Conservation (phyloP, 495 filamentous ascomycete genomes). For the Penicillium argentinense region DNA sequence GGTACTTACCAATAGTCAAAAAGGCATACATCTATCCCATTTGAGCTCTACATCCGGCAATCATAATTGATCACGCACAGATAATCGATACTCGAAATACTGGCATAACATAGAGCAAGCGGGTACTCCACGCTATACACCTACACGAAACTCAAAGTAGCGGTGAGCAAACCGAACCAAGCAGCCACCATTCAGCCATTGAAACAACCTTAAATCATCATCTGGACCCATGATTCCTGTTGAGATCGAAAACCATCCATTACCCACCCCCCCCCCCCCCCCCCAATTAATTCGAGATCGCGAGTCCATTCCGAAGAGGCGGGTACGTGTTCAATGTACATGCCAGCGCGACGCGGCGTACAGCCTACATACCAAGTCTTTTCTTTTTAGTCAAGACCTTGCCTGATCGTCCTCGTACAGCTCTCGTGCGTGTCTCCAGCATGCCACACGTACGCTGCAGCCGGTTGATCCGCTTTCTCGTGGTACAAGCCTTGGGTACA, state of each 20-base stretch:
- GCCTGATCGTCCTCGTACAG: conserved; percentile 1
- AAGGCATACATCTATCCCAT: too few relatives aligned
- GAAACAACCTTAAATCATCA: too few relatives aligned
- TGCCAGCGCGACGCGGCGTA: background rate
- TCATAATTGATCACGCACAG: too few relatives aligned
- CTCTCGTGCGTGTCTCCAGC: conserved; percentile 1
- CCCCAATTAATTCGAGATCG: too few relatives aligned
- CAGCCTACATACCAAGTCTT: background rate
- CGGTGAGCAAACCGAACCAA: background rate
- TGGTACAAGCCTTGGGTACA: conserved; percentile 20
- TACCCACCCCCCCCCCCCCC: too few relatives aligned
- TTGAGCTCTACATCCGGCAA: too few relatives aligned
- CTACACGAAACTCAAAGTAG: background rate
- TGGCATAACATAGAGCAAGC: too few relatives aligned
- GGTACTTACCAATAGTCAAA: too few relatives aligned
- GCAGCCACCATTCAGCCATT: too few relatives aligned
- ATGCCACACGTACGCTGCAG: conserved; percentile 1
- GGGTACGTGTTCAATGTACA: background rate
- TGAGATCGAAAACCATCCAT: too few relatives aligned
- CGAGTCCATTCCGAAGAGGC: background rate
- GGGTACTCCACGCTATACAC: background rate
- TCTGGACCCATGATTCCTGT: too few relatives aligned
- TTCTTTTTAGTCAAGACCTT: background rate
- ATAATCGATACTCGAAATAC: too few relatives aligned
- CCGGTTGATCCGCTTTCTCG: conserved; percentile 4